These are phyloP conservation scores for Jackrogersella minutella DNA, from an alignment of 495 filamentous ascomycete genomes.

Conservation along the genomic window DNA sequence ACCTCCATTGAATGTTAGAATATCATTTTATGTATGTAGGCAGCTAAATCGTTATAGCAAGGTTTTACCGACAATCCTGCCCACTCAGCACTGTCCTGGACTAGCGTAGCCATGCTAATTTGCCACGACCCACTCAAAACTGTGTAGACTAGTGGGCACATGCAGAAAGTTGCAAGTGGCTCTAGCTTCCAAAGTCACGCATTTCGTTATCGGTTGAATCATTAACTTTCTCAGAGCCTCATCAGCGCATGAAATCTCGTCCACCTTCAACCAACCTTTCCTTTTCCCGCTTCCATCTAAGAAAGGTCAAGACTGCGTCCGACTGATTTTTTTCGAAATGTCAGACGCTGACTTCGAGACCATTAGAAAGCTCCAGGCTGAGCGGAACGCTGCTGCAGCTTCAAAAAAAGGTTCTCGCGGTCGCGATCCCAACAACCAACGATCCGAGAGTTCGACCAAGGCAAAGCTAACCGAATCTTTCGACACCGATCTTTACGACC, in stretches of 20 bases:
- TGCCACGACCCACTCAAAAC: constrained; percentile 16
- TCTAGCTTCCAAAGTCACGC: constrained; percentile 12
- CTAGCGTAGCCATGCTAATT: background rate
- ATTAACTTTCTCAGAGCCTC: constrained; percentile 13
- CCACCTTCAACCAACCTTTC: constrained; percentile 15
- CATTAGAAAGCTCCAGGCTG: constrained; percentile 82
- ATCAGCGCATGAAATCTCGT: constrained; percentile 35
- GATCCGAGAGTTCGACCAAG: constrained; percentile 91
- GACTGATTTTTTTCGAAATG: constrained; percentile 53
- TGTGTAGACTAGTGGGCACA: constrained; percentile 11
- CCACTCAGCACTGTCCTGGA: too few relatives aligned
- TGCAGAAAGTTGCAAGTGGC: constrained; percentile 2
- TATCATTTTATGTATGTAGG: background rate
- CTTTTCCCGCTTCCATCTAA: constrained; percentile 29
- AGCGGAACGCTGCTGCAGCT: constrained; percentile 87
- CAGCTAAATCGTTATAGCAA: background rate
- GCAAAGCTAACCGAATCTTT: constrained; percentile 93
- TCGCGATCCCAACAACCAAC: constrained; percentile 86
- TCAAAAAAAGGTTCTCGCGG: constrained; percentile 86
- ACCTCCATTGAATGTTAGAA: background rate
- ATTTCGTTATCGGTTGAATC: constrained; percentile 20
- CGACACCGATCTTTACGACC: constrained; percentile 92
- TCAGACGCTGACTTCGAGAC: constrained; percentile 82
- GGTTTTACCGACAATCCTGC: background rate
- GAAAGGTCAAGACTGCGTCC: constrained; percentile 44